These are phyloP conservation scores for Fagus crenata DNA, from an alignment of 306 rosid genomes.

Conservation along the genomic window DNA sequence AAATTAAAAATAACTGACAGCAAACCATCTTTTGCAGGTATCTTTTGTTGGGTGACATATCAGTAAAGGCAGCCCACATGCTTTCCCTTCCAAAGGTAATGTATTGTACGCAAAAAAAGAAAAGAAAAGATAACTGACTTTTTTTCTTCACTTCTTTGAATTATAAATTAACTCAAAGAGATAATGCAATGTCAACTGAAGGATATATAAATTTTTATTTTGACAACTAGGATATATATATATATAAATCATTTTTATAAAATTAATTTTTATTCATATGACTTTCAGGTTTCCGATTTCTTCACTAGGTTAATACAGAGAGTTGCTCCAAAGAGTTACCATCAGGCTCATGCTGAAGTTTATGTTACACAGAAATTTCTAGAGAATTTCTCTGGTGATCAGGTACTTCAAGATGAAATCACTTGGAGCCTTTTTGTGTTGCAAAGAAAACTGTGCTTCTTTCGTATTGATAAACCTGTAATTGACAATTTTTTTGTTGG, in stretches of 20 bases:
- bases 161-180: not conserved
- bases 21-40: constrained; percentile 55
- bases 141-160: not conserved
- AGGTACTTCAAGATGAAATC: constrained; percentile 48
- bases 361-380: constrained; percentile 80
- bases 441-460: constrained; percentile 19
- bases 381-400: constrained; percentile 90
- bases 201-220: not conserved
- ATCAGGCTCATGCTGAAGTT: constrained; percentile 86
- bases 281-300: constrained; percentile 75
- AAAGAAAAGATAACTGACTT: not conserved
- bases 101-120: not conserved
- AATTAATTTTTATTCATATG: constrained; percentile 2
- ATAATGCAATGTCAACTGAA: not conserved
- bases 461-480: constrained; percentile 7
- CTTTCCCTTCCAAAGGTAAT: constrained; percentile 83
- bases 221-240: no score
- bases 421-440: constrained; percentile 3
- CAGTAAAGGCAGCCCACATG: constrained; percentile 86
- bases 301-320: constrained; percentile 88
- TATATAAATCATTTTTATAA: no score
- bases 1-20: not conserved
- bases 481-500: constrained; percentile 1
- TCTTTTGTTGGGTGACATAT: constrained; percentile 76
- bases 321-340: constrained; percentile 97